Base-by-base conservation (phyloP, 805 yeast species). In the Suhomyces xylopsoci region DNA sequence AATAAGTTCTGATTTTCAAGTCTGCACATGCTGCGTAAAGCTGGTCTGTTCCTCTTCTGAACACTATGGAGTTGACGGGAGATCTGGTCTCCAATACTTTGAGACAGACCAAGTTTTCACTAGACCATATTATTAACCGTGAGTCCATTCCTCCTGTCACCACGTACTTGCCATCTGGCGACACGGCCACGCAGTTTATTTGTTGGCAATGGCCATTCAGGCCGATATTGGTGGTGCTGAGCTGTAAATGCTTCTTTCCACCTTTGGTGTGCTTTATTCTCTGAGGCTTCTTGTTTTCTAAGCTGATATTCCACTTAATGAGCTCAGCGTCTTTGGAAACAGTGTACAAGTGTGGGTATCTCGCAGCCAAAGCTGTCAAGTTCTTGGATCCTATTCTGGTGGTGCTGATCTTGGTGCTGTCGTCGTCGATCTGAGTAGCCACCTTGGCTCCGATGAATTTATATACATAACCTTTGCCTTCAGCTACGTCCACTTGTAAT, bases 11-110 rank as follows among this genome's bases (percentile, higher is more conserved):
- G 58, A 94, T 87, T 60, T 92, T 87, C 63, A 91, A 81, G 69
- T 94, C 99, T 1, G 91, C 93, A 71, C 97, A 90, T 1, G 97
- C 88, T 22, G 92, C 98, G 65, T 87, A 94, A 55, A 94, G 75
- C 67, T 90, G 94, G 70, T 88, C 94, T 3, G 93, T 78, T 53
- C 81, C 83, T 61, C 92, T 80, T 59, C 97, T 83, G 73, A 94
- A 94, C 2, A 82, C 79, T 49, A 92, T 69, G 17, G 93, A 81
- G 57, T 87, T 75, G 5, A 93, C 87, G 38, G 81, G 82, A 40
- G 94, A 90, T 51, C 85, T 80, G 1, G 94, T 86, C 53, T 87
- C 92, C 55, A 94, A 74, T 14, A 87, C 92, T 62, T 88, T 85
- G 49, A 90, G 71, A 49, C 92, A 85, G 19, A 90, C 75, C 56